Evolutionary conservation across 2,329 filamentous ascomycete species (phyloP), one percentile per base, ranked within the genome.

Genomic region (Claviceps paspali): DNA sequence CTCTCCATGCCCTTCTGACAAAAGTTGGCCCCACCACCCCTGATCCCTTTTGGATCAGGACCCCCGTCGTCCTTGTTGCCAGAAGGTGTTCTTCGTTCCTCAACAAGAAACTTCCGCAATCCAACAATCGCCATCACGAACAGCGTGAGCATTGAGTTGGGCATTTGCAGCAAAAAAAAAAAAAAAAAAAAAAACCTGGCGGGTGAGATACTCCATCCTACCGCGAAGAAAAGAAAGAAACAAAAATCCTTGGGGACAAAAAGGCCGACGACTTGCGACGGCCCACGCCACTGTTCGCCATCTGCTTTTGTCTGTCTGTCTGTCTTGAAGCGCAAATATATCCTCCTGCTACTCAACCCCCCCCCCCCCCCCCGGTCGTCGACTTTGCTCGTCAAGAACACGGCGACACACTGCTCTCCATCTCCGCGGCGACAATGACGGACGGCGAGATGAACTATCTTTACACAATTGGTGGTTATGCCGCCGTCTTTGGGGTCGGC

Each of bases 391-490:
- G 6, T 12, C 6, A 17, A 26, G 32, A 27, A n/a, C 7, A 19
- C 7, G 24, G 8, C 15, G 8, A 29, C 9, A n/a, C 24, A 15
- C 18, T 17, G 21, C 14, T 36, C 5, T 5, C 21, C 7, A 21
- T 24, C 17, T 10, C 29, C 29, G 27, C 18, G 7, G 6, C 47
- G 31, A 49, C 34, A 43, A 59, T 58, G 56, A 44, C 53, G 30
- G 55, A 59, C 38, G 31, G 42, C 14, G 51, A 41, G 39, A 55
- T 59, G 51, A 52, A 42, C 41, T 53, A 55, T 32, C 34, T 60
- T 23, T 60, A 57, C 45, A 62, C 59, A 23, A 38, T 58, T 26
- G 50, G 50, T 38, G 56, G 53, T 35, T 63, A 63, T 41, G 54
- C 52, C 43, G 42, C 59, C 34, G 41, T 63, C 6, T 45, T 58